These are phyloP conservation scores for Zygoascus meyerae DNA, from an alignment of 1,139 yeast genomes.

Conservation along the genomic window DNA sequence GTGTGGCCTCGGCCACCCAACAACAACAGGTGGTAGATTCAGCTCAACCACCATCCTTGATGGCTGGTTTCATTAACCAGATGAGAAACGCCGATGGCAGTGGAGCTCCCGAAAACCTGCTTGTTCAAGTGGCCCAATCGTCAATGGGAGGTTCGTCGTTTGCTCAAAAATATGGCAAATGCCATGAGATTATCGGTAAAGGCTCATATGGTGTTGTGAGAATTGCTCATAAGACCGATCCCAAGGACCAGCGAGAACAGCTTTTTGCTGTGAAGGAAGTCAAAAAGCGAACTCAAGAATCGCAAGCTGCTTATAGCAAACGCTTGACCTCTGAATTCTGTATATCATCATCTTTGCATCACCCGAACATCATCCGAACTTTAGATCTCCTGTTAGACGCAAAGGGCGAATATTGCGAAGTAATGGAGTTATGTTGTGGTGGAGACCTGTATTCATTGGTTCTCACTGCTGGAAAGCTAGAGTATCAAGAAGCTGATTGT, in stretches of 20 bases:
- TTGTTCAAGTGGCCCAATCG: slow-evolving; percentile 12
- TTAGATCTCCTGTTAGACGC: slow-evolving; percentile 81
- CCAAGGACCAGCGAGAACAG: slow-evolving; percentile 39
- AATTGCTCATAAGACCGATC: slow-evolving; percentile 52
- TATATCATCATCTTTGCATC: slow-evolving; percentile 71
- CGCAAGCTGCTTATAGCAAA: slow-evolving; percentile 53
- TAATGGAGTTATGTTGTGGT: slow-evolving; percentile 41
- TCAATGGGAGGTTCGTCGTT: slow-evolving; percentile 34
- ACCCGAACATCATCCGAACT: slow-evolving; percentile 74
- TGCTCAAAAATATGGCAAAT: slow-evolving; percentile 67
- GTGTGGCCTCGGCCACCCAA: slow-evolving; percentile 6
- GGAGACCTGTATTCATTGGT: slow-evolving; percentile 45
- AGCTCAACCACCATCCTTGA: slow-evolving; percentile 23
- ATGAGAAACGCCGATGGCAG: slow-evolving; percentile 20
- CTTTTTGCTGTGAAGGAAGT: slow-evolving; percentile 81
- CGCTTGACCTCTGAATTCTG: slow-evolving; percentile 79
- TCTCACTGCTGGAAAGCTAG: slow-evolving; percentile 67
- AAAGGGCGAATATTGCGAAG: slow-evolving; percentile 84
- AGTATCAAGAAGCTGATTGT: slow-evolving; percentile 86
- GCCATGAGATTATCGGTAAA: slow-evolving; percentile 74
- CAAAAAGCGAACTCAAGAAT: slow-evolving; percentile 50
- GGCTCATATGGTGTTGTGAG: slow-evolving; percentile 86
- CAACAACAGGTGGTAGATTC: background rate
- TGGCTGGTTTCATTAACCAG: slow-evolving; percentile 24
- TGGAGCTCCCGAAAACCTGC: slow-evolving; percentile 15